phyloP scores from a whole-genome alignment of 2,329 filamentous ascomycete species.

The Myriosclerotinia curreyana region DNA sequence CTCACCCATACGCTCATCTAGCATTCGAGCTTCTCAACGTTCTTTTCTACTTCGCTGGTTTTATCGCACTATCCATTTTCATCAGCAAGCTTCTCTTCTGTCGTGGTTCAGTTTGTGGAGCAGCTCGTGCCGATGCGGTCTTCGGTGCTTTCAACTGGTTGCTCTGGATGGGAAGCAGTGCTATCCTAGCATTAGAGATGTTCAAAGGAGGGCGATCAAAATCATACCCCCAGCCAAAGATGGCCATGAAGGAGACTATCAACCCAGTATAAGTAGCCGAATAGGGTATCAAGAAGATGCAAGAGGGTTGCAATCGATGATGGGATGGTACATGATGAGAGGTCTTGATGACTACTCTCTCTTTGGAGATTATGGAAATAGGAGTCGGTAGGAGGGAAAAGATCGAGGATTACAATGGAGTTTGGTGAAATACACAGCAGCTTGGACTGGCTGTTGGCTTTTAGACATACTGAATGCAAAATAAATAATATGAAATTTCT shows the following conservation, averaged over 20 bases:
- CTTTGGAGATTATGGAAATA: neutral
- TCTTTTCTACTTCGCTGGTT: slow-evolving; percentile 58
- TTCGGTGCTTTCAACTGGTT: slow-evolving; percentile 54
- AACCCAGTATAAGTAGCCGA: slow-evolving; percentile 8
- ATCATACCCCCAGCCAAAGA: slow-evolving; percentile 33
- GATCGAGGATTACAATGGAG: slow-evolving; percentile 7
- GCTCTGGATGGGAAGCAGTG: slow-evolving; percentile 51
- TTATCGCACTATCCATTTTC: slow-evolving; percentile 57
- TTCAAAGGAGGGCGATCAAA: slow-evolving; percentile 43
- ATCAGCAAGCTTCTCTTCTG: slow-evolving; percentile 56
- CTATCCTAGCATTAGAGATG: slow-evolving; percentile 47
- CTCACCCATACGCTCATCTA: slow-evolving; percentile 50
- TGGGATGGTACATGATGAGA: slow-evolving; percentile 1
- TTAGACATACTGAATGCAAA: neutral
- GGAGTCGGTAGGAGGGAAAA: neutral
- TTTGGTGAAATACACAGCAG: slow-evolving; percentile 9
- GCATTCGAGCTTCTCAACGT: slow-evolving; percentile 51
- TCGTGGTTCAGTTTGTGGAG: slow-evolving; percentile 54
- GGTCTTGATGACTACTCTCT: slow-evolving; percentile 17
- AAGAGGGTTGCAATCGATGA: too few species aligned
- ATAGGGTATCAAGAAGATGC: neutral
- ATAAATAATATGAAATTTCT: slow-evolving; percentile 12
- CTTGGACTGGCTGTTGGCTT: slow-evolving; percentile 14
- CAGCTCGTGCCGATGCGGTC: slow-evolving; percentile 53
- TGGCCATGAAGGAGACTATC: slow-evolving; percentile 35